Conservation (phyloP, 495 filamentous ascomycete genomes). For the Xylaria cubensis region DNA sequence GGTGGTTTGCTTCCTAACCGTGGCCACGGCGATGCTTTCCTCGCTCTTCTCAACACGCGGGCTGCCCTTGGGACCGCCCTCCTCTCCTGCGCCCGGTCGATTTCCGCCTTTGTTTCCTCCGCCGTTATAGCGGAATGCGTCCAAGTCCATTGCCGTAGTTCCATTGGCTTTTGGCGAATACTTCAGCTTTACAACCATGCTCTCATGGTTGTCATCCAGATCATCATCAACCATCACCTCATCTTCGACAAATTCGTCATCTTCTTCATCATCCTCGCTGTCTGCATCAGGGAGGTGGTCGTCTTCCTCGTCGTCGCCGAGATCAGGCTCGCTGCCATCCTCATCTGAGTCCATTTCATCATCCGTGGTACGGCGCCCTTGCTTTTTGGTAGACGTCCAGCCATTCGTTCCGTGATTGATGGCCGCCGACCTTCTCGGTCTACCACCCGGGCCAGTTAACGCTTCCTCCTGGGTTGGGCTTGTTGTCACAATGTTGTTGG, state of each 20-base stretch:
- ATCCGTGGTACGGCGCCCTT: constrained; percentile 67
- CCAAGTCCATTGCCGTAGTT: constrained; percentile 30
- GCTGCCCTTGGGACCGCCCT: constrained; percentile 68
- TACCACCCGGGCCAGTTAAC: constrained; percentile 39
- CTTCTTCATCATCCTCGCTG: constrained; percentile 55
- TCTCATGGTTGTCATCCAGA: constrained; percentile 56
- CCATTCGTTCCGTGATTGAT: constrained; percentile 52
- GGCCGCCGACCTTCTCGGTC: constrained; percentile 50
- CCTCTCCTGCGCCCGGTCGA: constrained; percentile 10
- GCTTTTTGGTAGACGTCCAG: constrained; percentile 64
- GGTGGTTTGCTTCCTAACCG: constrained; percentile 43
- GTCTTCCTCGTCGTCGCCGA: constrained; percentile 68
- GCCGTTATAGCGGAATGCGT: constrained; percentile 36
- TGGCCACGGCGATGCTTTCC: constrained; percentile 70
- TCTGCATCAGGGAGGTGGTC: constrained; percentile 56
- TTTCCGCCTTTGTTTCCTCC: constrained; percentile 26
- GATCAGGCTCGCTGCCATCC: constrained; percentile 64
- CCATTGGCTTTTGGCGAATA: constrained; percentile 37
- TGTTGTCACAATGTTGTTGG: constrained; percentile 47
- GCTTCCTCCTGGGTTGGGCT: constrained; percentile 45
- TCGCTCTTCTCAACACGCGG: constrained; percentile 77
- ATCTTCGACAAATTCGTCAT: constrained; percentile 62
- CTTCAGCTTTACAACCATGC: constrained; percentile 70
- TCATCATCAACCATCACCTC: constrained; percentile 62
- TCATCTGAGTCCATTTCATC: constrained; percentile 75